These are phyloP conservation scores for Extremus antarcticus DNA, from an alignment of 495 filamentous ascomycete species.

Conservation along the genomic window DNA sequence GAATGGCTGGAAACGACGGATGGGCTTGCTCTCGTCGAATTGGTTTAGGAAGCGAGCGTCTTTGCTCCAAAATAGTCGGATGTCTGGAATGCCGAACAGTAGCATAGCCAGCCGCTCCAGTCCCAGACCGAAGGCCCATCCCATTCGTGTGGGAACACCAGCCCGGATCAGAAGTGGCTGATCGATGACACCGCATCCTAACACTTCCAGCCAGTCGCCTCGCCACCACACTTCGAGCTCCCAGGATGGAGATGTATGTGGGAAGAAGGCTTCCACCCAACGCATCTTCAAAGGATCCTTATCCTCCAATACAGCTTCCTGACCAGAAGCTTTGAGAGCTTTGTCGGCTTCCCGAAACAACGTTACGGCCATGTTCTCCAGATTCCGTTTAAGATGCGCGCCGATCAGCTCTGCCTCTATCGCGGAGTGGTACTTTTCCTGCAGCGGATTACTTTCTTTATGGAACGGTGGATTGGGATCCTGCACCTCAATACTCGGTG, in stretches of 20 bases:
- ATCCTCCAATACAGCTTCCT: conserved; percentile 38
- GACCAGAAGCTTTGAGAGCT: conserved; percentile 43
- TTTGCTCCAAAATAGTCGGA: conserved; percentile 90
- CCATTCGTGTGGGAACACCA: conserved; percentile 60
- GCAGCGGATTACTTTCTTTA: conserved; percentile 66
- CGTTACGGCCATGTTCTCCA: conserved; percentile 80
- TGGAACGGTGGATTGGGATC: conserved; percentile 77
- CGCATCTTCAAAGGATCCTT: conserved; percentile 71
- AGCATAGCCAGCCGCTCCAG: conserved; percentile 94
- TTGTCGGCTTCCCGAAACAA: conserved; percentile 71
- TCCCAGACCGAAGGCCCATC: conserved; percentile 94
- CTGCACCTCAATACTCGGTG: conserved; percentile 62
- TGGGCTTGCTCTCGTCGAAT: conserved; percentile 43
- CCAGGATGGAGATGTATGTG: conserved; percentile 90
- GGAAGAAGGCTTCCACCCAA: conserved; percentile 96
- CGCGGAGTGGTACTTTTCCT: conserved; percentile 53
- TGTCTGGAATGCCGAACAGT: conserved; percentile 88
- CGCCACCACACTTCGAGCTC: conserved; percentile 94
- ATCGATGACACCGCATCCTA: conserved; percentile 84
- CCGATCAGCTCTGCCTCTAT: conserved; percentile 76
- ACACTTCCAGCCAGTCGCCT: conserved; percentile 86
- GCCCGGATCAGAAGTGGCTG: conserved; percentile 71
- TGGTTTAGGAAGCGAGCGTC: conserved; percentile 75
- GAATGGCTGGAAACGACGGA: conserved; percentile 70
- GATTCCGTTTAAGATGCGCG: conserved; percentile 75